A percentile compares a stretch with the other conserved stretches of the same genome.
phyloP scores from a whole-genome alignment of 2,329 filamentous ascomycete species.

The Microcyclosporella mali region DNA sequence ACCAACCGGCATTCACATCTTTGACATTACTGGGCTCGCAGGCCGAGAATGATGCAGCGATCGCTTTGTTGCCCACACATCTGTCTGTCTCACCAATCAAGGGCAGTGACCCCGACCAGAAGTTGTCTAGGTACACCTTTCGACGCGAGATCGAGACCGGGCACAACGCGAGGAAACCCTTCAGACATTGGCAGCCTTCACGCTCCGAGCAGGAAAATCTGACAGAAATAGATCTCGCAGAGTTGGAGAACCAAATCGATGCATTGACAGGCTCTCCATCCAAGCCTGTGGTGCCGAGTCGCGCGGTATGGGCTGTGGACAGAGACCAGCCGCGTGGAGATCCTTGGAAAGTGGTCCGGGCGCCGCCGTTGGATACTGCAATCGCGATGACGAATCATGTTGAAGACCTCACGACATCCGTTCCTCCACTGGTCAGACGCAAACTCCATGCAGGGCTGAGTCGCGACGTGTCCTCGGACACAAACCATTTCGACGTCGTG shows the following conservation, averaged over 20 bases:
- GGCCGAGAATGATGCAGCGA: constrained; percentile 1
- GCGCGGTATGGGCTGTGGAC: too few relatives aligned
- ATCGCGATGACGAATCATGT: background rate
- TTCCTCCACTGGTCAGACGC: background rate
- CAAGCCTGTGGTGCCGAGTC: too few relatives aligned
- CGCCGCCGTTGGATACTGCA: background rate
- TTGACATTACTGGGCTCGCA: constrained; percentile 2
- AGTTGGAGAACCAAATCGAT: too few relatives aligned
- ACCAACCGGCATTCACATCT: background rate
- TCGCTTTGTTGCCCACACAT: constrained; percentile 7
- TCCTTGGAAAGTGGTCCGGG: too few relatives aligned
- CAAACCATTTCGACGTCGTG: constrained; percentile 12
- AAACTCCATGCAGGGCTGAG: background rate
- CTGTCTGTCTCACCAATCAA: background rate
- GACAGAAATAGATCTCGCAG: too few relatives aligned
- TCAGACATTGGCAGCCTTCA: background rate
- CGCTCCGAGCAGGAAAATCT: too few relatives aligned
- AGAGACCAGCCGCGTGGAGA: too few relatives aligned
- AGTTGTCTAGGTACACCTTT: constrained; percentile 4
- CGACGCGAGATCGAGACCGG: background rate
- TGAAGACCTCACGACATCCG: background rate
- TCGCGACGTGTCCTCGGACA: background rate
- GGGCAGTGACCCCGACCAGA: background rate
- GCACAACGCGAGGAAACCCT: too few relatives aligned
- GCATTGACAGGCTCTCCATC: too few relatives aligned